Conservation (phyloP, 202 grass and related monocot species). For the Setaria italica region DNA sequence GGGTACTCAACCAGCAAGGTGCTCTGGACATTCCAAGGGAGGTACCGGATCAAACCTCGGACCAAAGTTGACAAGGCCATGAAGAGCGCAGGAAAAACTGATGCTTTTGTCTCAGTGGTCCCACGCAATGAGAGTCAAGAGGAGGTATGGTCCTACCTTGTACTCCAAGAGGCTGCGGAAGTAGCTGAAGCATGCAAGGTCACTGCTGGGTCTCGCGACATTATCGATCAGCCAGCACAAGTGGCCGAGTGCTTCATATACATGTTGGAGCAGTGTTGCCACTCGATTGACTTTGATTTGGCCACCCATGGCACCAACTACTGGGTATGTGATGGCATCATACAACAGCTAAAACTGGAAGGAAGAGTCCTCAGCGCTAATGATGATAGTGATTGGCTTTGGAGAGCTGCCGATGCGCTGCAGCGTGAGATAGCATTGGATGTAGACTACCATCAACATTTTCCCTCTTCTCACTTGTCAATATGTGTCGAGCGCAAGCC, state of each 20-base stretch:
- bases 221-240: not conserved
- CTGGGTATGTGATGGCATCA: not conserved
- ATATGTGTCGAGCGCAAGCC: not conserved
- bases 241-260: not conserved
- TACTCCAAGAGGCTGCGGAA: not conserved
- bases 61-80: not conserved
- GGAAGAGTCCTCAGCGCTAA: not conserved
- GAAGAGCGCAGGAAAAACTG: not conserved
- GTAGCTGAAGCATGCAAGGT: not conserved
- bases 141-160: not conserved
- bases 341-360: not conserved
- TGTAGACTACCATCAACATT: not conserved
- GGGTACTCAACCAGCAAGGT: not conserved
- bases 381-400: not conserved
- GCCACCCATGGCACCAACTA: not conserved
- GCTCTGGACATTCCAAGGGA: conserved; percentile 8
- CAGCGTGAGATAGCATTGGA: not conserved
- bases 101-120: not conserved
- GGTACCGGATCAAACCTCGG: not conserved
- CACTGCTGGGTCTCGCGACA: too few species aligned
- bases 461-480: not conserved
- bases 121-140: fast-evolving
- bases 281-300: not conserved
- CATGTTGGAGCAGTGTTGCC: not conserved
- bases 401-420: not conserved